Evolutionary conservation across 129 eudicot genomes (phyloP).

Genomic region (Artemisia annua): DNA sequence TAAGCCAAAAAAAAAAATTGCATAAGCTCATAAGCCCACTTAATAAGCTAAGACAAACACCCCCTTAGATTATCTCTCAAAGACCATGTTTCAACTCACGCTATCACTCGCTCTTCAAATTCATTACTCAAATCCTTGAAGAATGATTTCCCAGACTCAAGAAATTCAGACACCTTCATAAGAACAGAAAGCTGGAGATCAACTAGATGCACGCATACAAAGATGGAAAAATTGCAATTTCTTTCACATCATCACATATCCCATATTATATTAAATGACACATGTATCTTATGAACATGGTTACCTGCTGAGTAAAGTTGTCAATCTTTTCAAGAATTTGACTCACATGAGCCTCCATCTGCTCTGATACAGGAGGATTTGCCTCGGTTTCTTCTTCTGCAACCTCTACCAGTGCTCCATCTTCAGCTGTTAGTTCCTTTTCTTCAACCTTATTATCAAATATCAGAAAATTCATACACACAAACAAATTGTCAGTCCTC

Average conservation of each 20-base stretch:
- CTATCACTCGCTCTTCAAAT: slow-evolving; percentile 78
- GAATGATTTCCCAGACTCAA: slow-evolving; percentile 81
- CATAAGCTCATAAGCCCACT: too few species aligned
- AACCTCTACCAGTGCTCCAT: slow-evolving; percentile 42
- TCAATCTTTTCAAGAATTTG: slow-evolving; percentile 77
- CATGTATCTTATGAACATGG: slow-evolving; percentile 4
- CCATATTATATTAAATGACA: slow-evolving; percentile 1
- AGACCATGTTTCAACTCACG: slow-evolving; percentile 44
- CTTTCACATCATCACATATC: slow-evolving; percentile 8
- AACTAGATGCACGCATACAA: slow-evolving; percentile 21
- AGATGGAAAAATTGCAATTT: background rate
- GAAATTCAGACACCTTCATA: slow-evolving; percentile 74
- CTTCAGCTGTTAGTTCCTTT: slow-evolving; percentile 34
- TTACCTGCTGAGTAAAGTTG: slow-evolving; percentile 76
- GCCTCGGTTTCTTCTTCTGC: slow-evolving; percentile 60
- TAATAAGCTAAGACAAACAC: too few species aligned
- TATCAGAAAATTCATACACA: background rate
- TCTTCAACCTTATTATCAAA: slow-evolving; percentile 49
- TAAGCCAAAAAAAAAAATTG: too few species aligned
- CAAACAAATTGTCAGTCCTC: slow-evolving; percentile 6
- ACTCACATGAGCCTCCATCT: slow-evolving; percentile 59
- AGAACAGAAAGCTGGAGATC: slow-evolving; percentile 21
- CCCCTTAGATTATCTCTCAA: slow-evolving; percentile 4
- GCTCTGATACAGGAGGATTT: slow-evolving; percentile 62
- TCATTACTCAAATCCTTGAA: slow-evolving; percentile 67